Evolutionary conservation across 2,329 filamentous ascomycete species (phyloP), one percentile per base, ranked within the genome.

Genomic region (Grosmannia clavigera): DNA sequence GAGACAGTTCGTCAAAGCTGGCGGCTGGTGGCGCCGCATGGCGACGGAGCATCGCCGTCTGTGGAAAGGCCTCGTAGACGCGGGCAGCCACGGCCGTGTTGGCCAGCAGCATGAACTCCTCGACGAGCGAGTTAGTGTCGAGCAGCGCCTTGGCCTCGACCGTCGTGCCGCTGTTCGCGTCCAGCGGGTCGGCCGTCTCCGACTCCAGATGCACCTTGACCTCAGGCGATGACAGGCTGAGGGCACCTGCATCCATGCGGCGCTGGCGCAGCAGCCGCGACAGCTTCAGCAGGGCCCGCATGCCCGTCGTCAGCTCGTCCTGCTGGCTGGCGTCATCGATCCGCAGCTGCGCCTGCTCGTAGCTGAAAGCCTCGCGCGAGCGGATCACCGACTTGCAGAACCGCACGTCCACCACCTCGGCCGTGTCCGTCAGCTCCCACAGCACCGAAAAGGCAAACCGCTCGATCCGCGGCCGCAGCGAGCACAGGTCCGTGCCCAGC

Each of bases 321-420:
- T 90, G 84, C 69, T 95, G 89, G 1, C 88, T 88, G 50, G 78
- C 75, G 70, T 99, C 92, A 70, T 99, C 94, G 66, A 99, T 96
- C 61, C 92, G 84, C 57, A 95, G 78, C 72, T 99, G 94, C 48
- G 94, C 95, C 70, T 94, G 86, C 74, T 99, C 92, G 75, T 99
- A 99, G 76, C 90, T 95, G 75, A 99, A 99, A 3, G 92, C 94
- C 74, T 97, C 92, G 64, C 91, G 85, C 31, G 92, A 97, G 68
- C 91, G 88, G 72, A 99, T 99, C 62, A 99, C 94, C 2, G 94
- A 97, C 74, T 99, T 99, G 40, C 92, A 96, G 75, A 96, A 99
- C 59, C 87, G 80, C n/a, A 86, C 82, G 60, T 80, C 87, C 60
- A 96, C 83, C 60, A 97, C 87, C 59, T 96, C 88, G 6, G 92